phyloP scores from a whole-genome alignment of 495 filamentous ascomycete species.

The Xylaria telfairii region DNA sequence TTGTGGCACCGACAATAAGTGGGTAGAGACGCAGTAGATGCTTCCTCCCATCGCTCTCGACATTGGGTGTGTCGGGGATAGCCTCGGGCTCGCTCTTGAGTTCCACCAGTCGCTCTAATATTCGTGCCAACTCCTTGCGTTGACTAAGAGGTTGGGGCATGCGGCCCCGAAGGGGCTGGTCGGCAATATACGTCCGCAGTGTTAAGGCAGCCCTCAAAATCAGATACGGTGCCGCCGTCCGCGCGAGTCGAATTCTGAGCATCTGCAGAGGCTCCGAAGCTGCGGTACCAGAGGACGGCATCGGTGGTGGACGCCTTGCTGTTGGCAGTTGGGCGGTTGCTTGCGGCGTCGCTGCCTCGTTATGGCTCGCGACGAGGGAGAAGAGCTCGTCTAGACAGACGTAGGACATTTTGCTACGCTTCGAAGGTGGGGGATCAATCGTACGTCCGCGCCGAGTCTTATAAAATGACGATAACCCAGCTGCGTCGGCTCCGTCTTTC shows the following conservation, averaged over 20 bases:
- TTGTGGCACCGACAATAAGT: conserved; percentile 72
- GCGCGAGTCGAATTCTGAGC: conserved; percentile 66
- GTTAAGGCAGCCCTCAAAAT: conserved; percentile 82
- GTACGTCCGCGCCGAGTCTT: conserved; percentile 72
- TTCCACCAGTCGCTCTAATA: conserved; percentile 67
- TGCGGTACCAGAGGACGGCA: conserved; percentile 21
- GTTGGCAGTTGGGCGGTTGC: conserved; percentile 40
- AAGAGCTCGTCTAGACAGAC: conserved; percentile 82
- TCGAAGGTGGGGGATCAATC: conserved; percentile 66
- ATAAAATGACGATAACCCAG: conserved; percentile 67
- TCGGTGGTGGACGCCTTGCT: conserved; percentile 29
- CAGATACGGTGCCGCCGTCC: conserved; percentile 80
- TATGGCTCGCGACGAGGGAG: conserved; percentile 64
- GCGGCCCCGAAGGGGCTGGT: conserved; percentile 88
- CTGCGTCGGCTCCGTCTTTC: conserved; percentile 31
- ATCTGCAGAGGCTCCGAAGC: conserved; percentile 36
- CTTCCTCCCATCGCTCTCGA: conserved; percentile 61
- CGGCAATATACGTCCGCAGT: conserved; percentile 81
- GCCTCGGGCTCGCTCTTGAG: conserved; percentile 74
- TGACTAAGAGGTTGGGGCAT: conserved; percentile 90
- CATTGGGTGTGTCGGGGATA: conserved; percentile 67
- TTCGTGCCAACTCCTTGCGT: conserved; percentile 75
- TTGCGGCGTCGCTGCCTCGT: conserved; percentile 39
- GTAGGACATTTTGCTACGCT: conserved; percentile 76
- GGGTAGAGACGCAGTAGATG: conserved; percentile 86